Base-by-base conservation (phyloP, 2,329 filamentous ascomycete genomes). In the Alternaria triticina region DNA sequence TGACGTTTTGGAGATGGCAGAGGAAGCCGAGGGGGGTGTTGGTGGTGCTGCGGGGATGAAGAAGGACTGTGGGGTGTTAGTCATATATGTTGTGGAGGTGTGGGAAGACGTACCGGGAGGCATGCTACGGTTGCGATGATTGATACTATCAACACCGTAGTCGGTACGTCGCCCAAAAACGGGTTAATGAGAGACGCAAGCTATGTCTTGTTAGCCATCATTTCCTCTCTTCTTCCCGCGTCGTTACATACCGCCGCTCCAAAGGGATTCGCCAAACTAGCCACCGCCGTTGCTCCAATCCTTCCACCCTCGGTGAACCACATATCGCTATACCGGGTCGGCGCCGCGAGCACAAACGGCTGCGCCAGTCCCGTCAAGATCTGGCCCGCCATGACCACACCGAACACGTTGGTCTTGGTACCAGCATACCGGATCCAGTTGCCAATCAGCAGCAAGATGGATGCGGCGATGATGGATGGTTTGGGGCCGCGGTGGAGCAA, bases 391-490 rank as follows among this genome's bases (percentile, higher is more conserved):
- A 98, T 93, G 65, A 93, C 90, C 47, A 91, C 85, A 45, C 89
- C 89, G 74, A 92, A 96, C 69, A 84, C 86, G 54, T 79, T 81
- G 46, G 82, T 83, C 63, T 73, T 84, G 64, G 83, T 89, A 59
- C 93, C 93, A 3, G 87, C 92, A 82, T 92, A 97, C 57, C 94
- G 90, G 70, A 98, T 86, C 94, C 96, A 97, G 81, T 97, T 97
- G 1, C 96, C 96, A 1, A 90, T 72, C 6, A 98, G 85, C 20
- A 95, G 84, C 36, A 98, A 86, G 0, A 88, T 82, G 13, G 92
- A 91, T 1, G 94, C 86, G 23, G 85, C 85, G 62, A 96, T 84
- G 74, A 97, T 93, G 57, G 93, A 90, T 30, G 86, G 84, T 79
- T 91, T 94, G 2, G 94, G 92, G 0, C 94, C 93, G 56, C 86